Evolutionary conservation across 2,329 filamentous ascomycete genomes (phyloP).

Genomic region (Apiospora sp.): DNA sequence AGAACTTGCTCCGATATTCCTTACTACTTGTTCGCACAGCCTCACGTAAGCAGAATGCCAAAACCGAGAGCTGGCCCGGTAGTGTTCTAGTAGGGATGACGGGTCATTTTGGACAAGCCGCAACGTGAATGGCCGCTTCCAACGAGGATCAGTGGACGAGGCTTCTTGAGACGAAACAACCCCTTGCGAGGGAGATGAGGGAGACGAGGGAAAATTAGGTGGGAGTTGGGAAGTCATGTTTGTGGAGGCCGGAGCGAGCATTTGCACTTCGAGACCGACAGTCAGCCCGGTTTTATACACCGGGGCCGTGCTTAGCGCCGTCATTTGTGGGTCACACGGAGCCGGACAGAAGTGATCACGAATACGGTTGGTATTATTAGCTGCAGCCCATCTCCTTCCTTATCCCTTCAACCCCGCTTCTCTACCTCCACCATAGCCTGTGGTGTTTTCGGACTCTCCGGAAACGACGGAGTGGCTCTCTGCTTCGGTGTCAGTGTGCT

Average conservation of each 20-base stretch:
- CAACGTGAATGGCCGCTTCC: neutral
- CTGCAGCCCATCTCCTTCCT: neutral
- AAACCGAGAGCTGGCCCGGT: neutral
- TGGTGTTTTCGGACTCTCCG: conserved; percentile 1
- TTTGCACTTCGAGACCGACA: neutral
- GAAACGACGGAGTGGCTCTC: neutral
- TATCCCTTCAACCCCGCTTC: neutral
- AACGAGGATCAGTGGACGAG: neutral
- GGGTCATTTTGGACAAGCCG: conserved; percentile 1
- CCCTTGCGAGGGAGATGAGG: neutral
- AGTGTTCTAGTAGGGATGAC: neutral
- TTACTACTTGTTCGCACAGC: neutral
- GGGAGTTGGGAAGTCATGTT: neutral
- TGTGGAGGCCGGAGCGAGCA: neutral
- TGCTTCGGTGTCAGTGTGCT: neutral
- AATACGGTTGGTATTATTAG: neutral
- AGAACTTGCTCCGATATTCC: neutral
- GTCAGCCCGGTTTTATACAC: neutral
- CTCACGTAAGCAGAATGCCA: neutral
- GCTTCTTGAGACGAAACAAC: neutral
- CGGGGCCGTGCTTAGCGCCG: neutral
- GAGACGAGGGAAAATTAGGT: neutral
- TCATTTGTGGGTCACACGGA: neutral
- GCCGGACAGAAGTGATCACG: neutral
- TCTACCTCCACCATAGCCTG: neutral